phyloP scores from a whole-genome alignment of 495 filamentous ascomycete species.

The Penicillium canariense region DNA sequence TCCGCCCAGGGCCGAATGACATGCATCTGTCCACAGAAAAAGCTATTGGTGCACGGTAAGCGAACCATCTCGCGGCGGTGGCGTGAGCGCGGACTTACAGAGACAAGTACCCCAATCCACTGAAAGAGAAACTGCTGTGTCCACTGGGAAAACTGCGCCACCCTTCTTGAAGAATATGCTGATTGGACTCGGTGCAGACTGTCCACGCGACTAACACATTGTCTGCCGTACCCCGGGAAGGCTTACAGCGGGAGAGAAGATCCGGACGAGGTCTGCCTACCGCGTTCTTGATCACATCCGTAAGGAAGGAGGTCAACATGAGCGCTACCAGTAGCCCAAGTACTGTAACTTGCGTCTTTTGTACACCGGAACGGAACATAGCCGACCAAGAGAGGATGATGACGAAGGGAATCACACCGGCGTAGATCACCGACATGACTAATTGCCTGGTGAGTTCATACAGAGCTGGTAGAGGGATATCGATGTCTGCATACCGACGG shows the following conservation, averaged over 20 bases:
- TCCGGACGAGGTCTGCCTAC: slow-evolving; percentile 91
- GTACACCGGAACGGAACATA: slow-evolving; percentile 55
- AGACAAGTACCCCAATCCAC: slow-evolving; percentile 77
- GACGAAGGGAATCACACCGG: slow-evolving; percentile 65
- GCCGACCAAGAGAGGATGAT: slow-evolving; percentile 65
- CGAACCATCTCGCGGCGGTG: background rate
- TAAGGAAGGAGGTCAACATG: slow-evolving; percentile 76
- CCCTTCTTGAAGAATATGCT: slow-evolving; percentile 82
- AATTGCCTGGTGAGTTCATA: slow-evolving; percentile 4
- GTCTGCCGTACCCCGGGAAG: slow-evolving; percentile 58
- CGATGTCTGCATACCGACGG: slow-evolving; percentile 56
- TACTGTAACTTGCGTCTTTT: slow-evolving; percentile 84
- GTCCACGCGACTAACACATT: slow-evolving; percentile 68
- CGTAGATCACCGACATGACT: slow-evolving; percentile 76
- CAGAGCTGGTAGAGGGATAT: background rate
- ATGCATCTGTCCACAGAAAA: slow-evolving; percentile 74
- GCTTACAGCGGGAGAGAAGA: slow-evolving; percentile 83
- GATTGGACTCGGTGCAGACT: slow-evolving; percentile 76
- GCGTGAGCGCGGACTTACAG: slow-evolving; percentile 41
- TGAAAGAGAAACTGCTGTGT: slow-evolving; percentile 83
- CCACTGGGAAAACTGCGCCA: slow-evolving; percentile 93
- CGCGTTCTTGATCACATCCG: slow-evolving; percentile 88
- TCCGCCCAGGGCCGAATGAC: slow-evolving; percentile 75
- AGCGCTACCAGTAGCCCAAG: slow-evolving; percentile 77
- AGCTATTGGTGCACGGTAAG: slow-evolving; percentile 37